phyloP scores from a whole-genome alignment of 2,329 filamentous ascomycete species.

The Eutypella sp. region DNA sequence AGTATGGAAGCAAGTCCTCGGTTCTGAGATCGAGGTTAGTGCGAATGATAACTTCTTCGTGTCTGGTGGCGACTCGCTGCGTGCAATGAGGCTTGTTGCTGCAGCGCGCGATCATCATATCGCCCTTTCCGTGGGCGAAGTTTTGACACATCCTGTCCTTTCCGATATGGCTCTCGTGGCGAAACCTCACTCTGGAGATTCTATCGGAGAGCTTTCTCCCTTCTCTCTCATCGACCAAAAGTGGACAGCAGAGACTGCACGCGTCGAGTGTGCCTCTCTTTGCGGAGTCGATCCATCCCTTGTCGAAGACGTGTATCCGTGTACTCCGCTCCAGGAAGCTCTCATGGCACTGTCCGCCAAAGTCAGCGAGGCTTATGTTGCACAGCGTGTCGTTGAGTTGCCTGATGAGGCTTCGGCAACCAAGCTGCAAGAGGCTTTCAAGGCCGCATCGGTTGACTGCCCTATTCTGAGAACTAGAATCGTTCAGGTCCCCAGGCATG shows the following conservation, averaged over 20 bases:
- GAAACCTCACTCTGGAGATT: slow-evolving; percentile 19
- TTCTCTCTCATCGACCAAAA: slow-evolving; percentile 36
- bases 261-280: slow-evolving; percentile 33
- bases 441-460: slow-evolving; percentile 30
- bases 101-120: slow-evolving; percentile 35
- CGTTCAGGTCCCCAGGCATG: slow-evolving; percentile 37
- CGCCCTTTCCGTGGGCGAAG: slow-evolving; percentile 38
- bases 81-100: slow-evolving; percentile 47
- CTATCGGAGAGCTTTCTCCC: slow-evolving; percentile 21
- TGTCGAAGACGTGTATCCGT: slow-evolving; percentile 50
- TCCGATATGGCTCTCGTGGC: slow-evolving; percentile 37
- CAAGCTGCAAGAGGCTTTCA: slow-evolving; percentile 38
- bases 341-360: slow-evolving; percentile 49
- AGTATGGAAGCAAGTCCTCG: slow-evolving; percentile 35
- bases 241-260: slow-evolving; percentile 30
- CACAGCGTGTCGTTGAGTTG: slow-evolving; percentile 42
- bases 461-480: slow-evolving; percentile 46
- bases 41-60: slow-evolving; percentile 28
- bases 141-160: slow-evolving; percentile 41
- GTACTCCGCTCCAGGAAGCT: slow-evolving; percentile 49
- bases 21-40: slow-evolving; percentile 24
- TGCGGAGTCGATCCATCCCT: slow-evolving; percentile 31
- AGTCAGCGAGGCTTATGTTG: slow-evolving; percentile 47
- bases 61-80: slow-evolving; percentile 40
- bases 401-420: slow-evolving; percentile 29